Percentiles rank a stretch among this genome's conserved stretches.
These are phyloP conservation scores for Zasmidium angulare DNA, from an alignment of 2,329 filamentous ascomycete genomes.

Conservation along the genomic window DNA sequence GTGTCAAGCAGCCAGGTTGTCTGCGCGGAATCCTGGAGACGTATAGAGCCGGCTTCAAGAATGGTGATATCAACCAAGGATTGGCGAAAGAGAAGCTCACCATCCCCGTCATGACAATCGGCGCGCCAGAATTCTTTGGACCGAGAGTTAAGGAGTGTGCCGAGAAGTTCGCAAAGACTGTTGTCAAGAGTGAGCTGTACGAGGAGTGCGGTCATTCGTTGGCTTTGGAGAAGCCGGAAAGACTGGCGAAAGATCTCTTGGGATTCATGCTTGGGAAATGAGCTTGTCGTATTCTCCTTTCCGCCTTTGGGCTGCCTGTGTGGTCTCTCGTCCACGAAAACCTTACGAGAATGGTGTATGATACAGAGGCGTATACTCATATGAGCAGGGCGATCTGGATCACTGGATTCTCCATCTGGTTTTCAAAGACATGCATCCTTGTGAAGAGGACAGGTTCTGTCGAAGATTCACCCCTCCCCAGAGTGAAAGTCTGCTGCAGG, in stretches of 20 bases:
- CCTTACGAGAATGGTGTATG: too few relatives aligned
- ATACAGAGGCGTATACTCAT: too few relatives aligned
- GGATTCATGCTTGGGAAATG: conserved; percentile 26
- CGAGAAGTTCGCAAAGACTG: conserved; percentile 31
- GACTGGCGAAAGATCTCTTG: conserved; percentile 28
- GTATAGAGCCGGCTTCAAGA: conserved; percentile 36
- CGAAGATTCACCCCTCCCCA: too few relatives aligned
- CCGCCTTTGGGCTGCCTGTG: too few relatives aligned
- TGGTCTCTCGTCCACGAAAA: too few relatives aligned
- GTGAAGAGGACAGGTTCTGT: too few relatives aligned
- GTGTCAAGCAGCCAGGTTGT: conserved; percentile 34
- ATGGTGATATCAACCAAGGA: conserved; percentile 32
- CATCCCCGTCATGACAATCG: conserved; percentile 36
- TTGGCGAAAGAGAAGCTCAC: conserved; percentile 32
- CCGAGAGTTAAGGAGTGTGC: conserved; percentile 34
- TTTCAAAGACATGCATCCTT: too few relatives aligned
- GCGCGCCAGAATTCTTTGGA: conserved; percentile 39
- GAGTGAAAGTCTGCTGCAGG: too few relatives aligned
- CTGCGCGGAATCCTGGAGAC: conserved; percentile 38
- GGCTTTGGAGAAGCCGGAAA: conserved; percentile 37
- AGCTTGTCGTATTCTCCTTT: too few relatives aligned
- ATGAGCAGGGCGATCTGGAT: too few relatives aligned
- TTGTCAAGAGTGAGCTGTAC: conserved; percentile 34
- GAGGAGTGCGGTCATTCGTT: conserved; percentile 38
- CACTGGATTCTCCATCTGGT: too few relatives aligned